A percentile compares a stretch with the other conserved stretches of the same genome.
Conservation (phyloP, 148 eudicot genomes). For the Talinum fruticosum region DNA sequence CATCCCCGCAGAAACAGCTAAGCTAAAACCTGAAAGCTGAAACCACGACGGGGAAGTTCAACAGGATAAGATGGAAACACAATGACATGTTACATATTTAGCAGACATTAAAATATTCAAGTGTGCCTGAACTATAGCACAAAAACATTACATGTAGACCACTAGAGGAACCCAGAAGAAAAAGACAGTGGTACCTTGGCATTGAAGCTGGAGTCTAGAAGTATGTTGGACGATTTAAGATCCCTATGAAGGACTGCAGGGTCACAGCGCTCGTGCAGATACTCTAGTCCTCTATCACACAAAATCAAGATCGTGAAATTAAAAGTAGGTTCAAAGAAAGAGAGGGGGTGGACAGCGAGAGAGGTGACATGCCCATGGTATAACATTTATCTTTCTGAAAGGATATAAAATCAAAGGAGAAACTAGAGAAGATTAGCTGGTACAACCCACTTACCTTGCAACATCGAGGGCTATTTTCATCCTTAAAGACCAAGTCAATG, state of each 20-base stretch:
- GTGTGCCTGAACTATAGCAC: background rate
- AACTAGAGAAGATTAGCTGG: background rate
- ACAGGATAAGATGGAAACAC: background rate
- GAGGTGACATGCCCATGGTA: background rate
- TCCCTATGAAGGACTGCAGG: slow-evolving; percentile 81
- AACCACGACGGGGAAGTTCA: slow-evolving; percentile 8
- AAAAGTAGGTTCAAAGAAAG: background rate
- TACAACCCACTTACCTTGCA: slow-evolving; percentile 49
- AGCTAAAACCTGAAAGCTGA: slow-evolving; percentile 81
- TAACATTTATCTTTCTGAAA: background rate
- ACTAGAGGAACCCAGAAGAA: background rate
- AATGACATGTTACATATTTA: background rate
- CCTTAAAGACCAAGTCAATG: slow-evolving; percentile 64
- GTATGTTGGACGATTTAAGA: slow-evolving; percentile 70
- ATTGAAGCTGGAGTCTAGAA: slow-evolving; percentile 70
- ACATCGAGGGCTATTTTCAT: slow-evolving; percentile 83
- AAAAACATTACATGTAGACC: background rate
- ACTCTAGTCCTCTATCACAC: slow-evolving; percentile 66
- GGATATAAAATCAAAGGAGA: background rate
- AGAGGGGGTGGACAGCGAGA: too few species aligned
- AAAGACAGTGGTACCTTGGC: slow-evolving; percentile 58
- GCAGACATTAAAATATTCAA: background rate
- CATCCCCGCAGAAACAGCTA: slow-evolving; percentile 50
- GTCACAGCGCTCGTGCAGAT: slow-evolving; percentile 74
- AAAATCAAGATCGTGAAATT: background rate